Conservation (phyloP, 805 yeast genomes). For the Sporopachydermia lactativora region DNA sequence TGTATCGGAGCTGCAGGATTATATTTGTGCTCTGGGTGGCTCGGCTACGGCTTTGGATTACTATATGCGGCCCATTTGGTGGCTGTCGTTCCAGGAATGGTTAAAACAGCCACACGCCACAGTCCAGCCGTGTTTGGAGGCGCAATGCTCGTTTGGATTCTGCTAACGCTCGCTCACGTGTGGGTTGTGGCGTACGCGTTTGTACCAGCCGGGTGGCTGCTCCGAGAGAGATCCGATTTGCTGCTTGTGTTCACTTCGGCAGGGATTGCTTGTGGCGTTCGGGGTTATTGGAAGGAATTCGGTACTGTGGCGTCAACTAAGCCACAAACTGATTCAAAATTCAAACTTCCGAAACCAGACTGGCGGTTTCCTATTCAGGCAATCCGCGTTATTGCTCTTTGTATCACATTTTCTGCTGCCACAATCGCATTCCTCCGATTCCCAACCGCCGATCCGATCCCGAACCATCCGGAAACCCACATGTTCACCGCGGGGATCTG, state of each 20-base stretch:
- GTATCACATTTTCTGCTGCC: slow-evolving; percentile 30
- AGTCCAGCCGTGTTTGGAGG: slow-evolving; percentile 36
- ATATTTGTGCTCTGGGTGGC: slow-evolving; percentile 47
- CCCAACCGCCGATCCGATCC: slow-evolving; percentile 46
- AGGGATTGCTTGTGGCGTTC: slow-evolving; percentile 39
- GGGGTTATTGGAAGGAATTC: slow-evolving; percentile 1
- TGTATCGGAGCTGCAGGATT: slow-evolving; percentile 36
- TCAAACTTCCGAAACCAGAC: too few relatives aligned
- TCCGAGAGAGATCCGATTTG: slow-evolving; percentile 81
- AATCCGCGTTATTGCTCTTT: neutral
- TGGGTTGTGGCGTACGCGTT: slow-evolving; percentile 98
- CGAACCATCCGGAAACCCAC: slow-evolving; percentile 53
- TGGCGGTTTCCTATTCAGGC: neutral
- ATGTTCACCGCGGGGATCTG: slow-evolving; percentile 91
- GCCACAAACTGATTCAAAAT: neutral
- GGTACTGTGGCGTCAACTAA: neutral
- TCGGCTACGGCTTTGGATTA: slow-evolving; percentile 63
- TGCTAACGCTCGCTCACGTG: slow-evolving; percentile 67
- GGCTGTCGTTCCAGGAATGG: slow-evolving; percentile 44
- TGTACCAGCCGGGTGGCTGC: slow-evolving; percentile 83
- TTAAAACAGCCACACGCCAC: slow-evolving; percentile 41
- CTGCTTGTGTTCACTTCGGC: slow-evolving; percentile 44
- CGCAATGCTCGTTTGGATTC: slow-evolving; percentile 30
- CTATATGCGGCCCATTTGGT: slow-evolving; percentile 45
- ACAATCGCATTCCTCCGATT: slow-evolving; percentile 42